Conservation (phyloP, 495 filamentous ascomycete genomes). For the Jackrogersella multiformis region DNA sequence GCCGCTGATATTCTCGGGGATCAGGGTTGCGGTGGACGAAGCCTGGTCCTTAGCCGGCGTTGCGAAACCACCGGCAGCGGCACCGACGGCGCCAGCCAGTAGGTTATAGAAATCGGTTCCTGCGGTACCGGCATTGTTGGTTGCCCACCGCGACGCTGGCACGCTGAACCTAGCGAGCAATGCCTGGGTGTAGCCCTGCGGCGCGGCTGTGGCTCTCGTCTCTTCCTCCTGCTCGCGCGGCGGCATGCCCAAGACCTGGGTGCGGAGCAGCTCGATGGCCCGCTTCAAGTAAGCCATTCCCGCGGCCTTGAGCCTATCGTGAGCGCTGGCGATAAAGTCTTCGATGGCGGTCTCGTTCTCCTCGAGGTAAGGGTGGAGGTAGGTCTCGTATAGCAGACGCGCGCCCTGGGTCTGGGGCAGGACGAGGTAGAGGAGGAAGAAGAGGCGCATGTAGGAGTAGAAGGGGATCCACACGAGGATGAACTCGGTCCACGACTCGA, state of each 20-base stretch:
- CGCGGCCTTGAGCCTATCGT: conserved; percentile 80
- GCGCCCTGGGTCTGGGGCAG: conserved; percentile 96
- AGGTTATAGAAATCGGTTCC: conserved; percentile 77
- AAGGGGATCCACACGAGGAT: conserved; percentile 92
- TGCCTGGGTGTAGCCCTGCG: conserved; percentile 77
- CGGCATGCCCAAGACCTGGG: conserved; percentile 74
- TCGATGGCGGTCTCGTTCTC: conserved; percentile 93
- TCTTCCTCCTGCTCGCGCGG: conserved; percentile 58
- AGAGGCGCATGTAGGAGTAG: conserved; percentile 90
- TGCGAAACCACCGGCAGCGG: conserved; percentile 29
- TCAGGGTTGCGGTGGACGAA: conserved; percentile 67
- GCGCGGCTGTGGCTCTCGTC: conserved; percentile 49
- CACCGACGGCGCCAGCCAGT: conserved; percentile 72
- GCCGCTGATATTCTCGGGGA: conserved; percentile 70
- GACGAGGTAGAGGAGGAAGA: conserved; percentile 92
- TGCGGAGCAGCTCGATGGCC: conserved; percentile 76
- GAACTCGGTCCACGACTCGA: conserved; percentile 88
- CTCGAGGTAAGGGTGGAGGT: conserved; percentile 87
- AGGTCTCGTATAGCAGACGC: conserved; percentile 79
- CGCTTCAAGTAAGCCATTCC: conserved; percentile 85
- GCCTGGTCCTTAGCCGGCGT: conserved; percentile 46
- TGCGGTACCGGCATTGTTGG: conserved; percentile 51
- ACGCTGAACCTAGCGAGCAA: conserved; percentile 87
- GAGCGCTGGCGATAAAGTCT: conserved; percentile 80
- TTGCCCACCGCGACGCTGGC: conserved; percentile 64